Base-by-base conservation (phyloP, 169 alveolate species). In the Plasmodium berghei region DNA sequence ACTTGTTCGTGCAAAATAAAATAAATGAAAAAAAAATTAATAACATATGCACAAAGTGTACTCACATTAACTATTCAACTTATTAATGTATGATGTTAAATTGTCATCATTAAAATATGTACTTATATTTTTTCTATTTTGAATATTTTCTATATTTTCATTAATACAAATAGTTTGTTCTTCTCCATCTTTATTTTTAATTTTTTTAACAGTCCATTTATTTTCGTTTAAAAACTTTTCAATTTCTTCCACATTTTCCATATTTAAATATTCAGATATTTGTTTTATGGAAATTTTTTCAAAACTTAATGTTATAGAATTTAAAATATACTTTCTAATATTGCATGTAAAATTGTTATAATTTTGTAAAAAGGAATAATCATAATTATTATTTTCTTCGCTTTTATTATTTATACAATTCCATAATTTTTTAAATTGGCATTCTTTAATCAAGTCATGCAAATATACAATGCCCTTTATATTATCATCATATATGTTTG, bases 401-500 rank as follows among this genome's bases (percentile, higher is more conserved):
- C 70, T 12, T n/a, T 83, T 48, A 28, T 67, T 67, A 9, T 83
- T 55, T 28, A 83, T 83, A 26, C 90, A 83, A 40, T 12, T 22
- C 90, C 90, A 83, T 62, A 83, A 42, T 40, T 83, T 66, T 40
- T 67, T 83, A 67, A 67, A 83, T 16, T 70, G 83, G 12, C 90
- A 83, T 20, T 83, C 67, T 46, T 83, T 66, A 54, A 83, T 83
- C 5, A 83, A 34, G 5, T 83, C 90, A 28, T 83, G 61, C 10
- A 83, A 26, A 62, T 83, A 83, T 10, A 83, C 72, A 48, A 83
- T 46, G 3, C 77, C 70, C 58, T 46, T 83, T 42, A 83, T 83
- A 24, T 83, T 56, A 8, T 83, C 90, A 69, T 83, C 90, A 83
- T 83, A 83, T 34, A 83, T 24, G 49, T 70, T 83, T 0, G 86